Percentiles rank a stretch among this genome's conserved stretches.
These are phyloP conservation scores for Whalleya microplaca DNA, from an alignment of 2,329 filamentous ascomycete species.

Conservation along the genomic window DNA sequence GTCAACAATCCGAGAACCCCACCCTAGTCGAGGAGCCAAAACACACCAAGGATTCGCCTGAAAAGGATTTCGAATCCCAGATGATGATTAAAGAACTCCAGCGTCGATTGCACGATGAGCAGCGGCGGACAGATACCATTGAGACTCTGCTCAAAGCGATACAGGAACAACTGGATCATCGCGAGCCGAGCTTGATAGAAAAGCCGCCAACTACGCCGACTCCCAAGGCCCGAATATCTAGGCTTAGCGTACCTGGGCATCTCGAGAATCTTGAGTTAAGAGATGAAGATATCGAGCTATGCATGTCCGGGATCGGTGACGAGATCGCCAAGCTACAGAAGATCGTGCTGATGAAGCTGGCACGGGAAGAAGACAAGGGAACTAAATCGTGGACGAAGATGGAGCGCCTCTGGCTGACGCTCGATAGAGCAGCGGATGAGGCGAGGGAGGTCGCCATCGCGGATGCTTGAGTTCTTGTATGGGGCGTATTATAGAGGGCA, in stretches of 20 bases:
- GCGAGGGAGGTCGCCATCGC: not conserved
- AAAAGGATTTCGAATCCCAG: not conserved
- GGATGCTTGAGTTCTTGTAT: not conserved
- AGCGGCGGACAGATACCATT: not conserved
- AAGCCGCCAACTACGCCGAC: not conserved
- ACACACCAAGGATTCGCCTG: not conserved
- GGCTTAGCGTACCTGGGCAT: not conserved
- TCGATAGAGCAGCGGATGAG: not conserved
- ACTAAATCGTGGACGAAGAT: not conserved
- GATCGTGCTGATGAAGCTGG: not conserved
- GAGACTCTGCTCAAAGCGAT: not conserved
- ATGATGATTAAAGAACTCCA: not conserved
- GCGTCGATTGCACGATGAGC: not conserved
- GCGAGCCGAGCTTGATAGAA: not conserved
- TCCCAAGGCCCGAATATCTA: not conserved
- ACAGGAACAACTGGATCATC: not conserved
- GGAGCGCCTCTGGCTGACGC: not conserved
- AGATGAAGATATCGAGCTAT: not conserved
- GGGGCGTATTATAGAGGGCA: not conserved
- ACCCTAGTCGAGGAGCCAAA: not conserved
- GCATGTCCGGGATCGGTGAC: not conserved
- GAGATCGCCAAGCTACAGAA: not conserved
- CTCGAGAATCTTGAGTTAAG: not conserved
- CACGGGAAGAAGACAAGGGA: not conserved
- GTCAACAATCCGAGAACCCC: not conserved